Conservation (phyloP, 2,329 filamentous ascomycete species). For the Exophiala sp. region DNA sequence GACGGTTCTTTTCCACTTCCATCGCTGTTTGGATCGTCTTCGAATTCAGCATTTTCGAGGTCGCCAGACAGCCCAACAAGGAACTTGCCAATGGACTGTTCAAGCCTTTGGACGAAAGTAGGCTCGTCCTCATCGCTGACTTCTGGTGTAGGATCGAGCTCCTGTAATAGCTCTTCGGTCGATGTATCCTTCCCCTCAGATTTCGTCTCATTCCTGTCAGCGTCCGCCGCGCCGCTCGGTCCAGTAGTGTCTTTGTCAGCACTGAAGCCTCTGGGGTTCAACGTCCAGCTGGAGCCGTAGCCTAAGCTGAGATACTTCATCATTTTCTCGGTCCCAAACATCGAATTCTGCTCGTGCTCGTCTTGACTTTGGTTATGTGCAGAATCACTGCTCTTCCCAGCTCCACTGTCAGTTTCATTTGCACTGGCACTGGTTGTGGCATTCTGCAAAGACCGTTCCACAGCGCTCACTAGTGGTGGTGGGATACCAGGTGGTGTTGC, state of each 20-base stretch:
- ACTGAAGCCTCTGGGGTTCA: conserved; percentile 33
- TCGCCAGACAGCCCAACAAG: conserved; percentile 44
- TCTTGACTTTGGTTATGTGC: conserved; percentile 5
- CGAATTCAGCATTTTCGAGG: conserved; percentile 37
- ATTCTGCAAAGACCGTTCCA: conserved; percentile 25
- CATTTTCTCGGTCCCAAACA: conserved; percentile 42
- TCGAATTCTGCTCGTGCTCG: conserved; percentile 28
- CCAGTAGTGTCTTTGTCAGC: background rate
- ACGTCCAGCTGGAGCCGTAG: conserved; percentile 48
- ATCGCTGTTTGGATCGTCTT: conserved; percentile 34
- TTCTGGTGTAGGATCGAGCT: conserved; percentile 27
- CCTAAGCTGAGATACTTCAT: conserved; percentile 51
- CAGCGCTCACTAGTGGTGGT: conserved; percentile 39
- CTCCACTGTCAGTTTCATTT: background rate
- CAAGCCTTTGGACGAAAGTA: conserved; percentile 24
- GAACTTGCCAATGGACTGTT: conserved; percentile 36
- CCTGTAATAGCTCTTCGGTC: conserved; percentile 11
- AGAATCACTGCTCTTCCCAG: conserved; percentile 18
- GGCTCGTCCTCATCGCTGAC: conserved; percentile 26
- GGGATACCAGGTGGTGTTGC: conserved; percentile 40
- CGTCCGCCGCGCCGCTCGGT: background rate
- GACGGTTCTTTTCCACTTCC: conserved; percentile 12
- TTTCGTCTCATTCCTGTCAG: background rate
- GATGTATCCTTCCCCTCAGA: background rate
- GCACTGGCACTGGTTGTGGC: conserved; percentile 20